These are phyloP conservation scores for Morella rubra DNA, from an alignment of 306 rosid species.

Conservation along the genomic window DNA sequence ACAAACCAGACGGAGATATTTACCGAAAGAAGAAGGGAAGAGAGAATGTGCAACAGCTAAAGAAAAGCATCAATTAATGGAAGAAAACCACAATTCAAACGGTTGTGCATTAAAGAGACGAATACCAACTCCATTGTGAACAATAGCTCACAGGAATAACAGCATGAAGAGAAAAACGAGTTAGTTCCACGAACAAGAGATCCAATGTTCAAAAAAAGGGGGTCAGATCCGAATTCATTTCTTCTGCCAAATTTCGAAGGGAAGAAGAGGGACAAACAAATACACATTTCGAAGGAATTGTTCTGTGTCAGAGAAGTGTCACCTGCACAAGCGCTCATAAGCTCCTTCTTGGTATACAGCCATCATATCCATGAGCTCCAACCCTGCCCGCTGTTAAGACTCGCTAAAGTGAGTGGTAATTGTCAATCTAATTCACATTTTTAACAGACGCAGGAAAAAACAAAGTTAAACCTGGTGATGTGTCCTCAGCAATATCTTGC, in stretches of 20 bases:
- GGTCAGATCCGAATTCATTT: background rate
- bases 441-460: constrained; percentile 15
- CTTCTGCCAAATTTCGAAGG: background rate
- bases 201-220: background rate
- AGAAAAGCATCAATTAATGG: background rate
- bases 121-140: background rate
- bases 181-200: background rate
- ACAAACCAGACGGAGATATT: background rate
- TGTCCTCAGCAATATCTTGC: constrained; percentile 87
- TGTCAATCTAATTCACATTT: constrained; percentile 5
- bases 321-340: constrained; percentile 98
- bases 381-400: constrained; percentile 83
- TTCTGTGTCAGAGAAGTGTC: constrained; percentile 14
- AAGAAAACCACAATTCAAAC: background rate
- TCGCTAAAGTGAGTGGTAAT: constrained; percentile 24
- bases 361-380: constrained; percentile 99
- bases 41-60: background rate
- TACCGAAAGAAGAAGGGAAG: too few relatives aligned
- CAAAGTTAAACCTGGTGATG: constrained; percentile 75
- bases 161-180: background rate
- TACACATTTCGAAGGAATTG: background rate
- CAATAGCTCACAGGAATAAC: background rate
- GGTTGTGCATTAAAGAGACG: background rate
- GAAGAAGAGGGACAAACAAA: constrained; percentile 4
- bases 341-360: constrained; percentile 99